Base-by-base conservation (phyloP, 352 stramenopile species). In the Globisporangium cylindrosporum region DNA sequence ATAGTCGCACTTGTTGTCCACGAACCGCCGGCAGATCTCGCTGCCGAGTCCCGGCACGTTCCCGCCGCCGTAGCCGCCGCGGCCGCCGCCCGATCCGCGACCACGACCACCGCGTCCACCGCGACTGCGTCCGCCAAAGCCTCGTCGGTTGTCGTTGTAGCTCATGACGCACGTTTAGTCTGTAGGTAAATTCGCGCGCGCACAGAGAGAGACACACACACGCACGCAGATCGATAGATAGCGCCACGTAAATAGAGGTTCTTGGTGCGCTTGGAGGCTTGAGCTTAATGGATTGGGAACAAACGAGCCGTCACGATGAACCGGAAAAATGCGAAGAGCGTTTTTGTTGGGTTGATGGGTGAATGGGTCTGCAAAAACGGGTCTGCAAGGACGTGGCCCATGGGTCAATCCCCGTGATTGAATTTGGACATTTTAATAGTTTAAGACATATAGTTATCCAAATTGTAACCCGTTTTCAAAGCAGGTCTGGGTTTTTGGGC, bases 1-100 rank as follows among this genome's bases (percentile, higher is more conserved):
- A 59, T 79, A 85, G 22, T 86, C 77, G 73, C 86, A 93, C 59
- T 91, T 91, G 60, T 72, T 75, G 64, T 89, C 79, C 62, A 93
- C 68, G 67, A 86, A 90, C 60, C 77, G 75, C 20, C 81, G 72
- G 57, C 88, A 95, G 25, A 89, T 85, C 74, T 95, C 86, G 58
- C 77, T 85, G 41, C 64, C 64, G 3, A 69, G 64, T 20, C 86
- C 86, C 22, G 80, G 70, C 9, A 67, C 68, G 1, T 70, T 69
- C 9, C 68, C 71, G 32, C 72, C 64, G 27, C 68, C 68, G 60
- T 64, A 71, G 25, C 76, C 71, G 27, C 84, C 76, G 3, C 82
- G 29, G 68, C 69, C 73, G 3, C 81, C 68, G 15, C 75, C 51
- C 14, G 71, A 69, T 61, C 70, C 68, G 7, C 79, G 71, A n/a